Conservation (phyloP, 2,329 filamentous ascomycete species). For the Penicillium frequentans region DNA sequence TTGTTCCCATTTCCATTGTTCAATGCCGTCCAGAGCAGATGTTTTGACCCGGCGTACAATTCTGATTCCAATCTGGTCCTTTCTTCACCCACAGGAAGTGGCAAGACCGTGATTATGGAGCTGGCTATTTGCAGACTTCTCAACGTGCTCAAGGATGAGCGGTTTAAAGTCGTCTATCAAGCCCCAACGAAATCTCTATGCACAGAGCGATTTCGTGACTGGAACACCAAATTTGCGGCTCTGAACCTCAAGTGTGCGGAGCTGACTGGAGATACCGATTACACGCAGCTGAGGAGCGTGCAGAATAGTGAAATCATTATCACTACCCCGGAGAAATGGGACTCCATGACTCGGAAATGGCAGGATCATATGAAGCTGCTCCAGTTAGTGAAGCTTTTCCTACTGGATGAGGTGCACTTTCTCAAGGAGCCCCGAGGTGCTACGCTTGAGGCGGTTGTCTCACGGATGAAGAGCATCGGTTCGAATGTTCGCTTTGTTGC, state of each 20-base stretch:
- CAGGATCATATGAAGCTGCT: constrained; percentile 74
- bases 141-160: constrained; percentile 53
- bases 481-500: constrained; percentile 76
- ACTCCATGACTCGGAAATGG: constrained; percentile 86
- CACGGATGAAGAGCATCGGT: constrained; percentile 80
- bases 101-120: constrained; percentile 80
- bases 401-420: constrained; percentile 88
- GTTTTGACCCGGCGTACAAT: constrained; percentile 66
- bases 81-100: constrained; percentile 79
- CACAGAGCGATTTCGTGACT: constrained; percentile 73
- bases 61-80: constrained; percentile 75
- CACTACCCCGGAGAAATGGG: constrained; percentile 89
- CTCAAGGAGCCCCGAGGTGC: constrained; percentile 77
- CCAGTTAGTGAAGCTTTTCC: constrained; percentile 72
- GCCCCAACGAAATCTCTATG: constrained; percentile 84
- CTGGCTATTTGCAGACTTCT: constrained; percentile 76
- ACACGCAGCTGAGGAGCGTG: constrained; percentile 64
- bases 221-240: constrained; percentile 70
- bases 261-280: constrained; percentile 77
- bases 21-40: constrained; percentile 81
- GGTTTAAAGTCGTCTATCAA: constrained; percentile 82
- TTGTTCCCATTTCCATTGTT: constrained; percentile 74
- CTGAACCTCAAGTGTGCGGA: constrained; percentile 71
- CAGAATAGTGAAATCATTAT: constrained; percentile 78
- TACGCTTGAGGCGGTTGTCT: constrained; percentile 79